phyloP scores from a whole-genome alignment of 2,329 filamentous ascomycete species.

The Calonectria montana region DNA sequence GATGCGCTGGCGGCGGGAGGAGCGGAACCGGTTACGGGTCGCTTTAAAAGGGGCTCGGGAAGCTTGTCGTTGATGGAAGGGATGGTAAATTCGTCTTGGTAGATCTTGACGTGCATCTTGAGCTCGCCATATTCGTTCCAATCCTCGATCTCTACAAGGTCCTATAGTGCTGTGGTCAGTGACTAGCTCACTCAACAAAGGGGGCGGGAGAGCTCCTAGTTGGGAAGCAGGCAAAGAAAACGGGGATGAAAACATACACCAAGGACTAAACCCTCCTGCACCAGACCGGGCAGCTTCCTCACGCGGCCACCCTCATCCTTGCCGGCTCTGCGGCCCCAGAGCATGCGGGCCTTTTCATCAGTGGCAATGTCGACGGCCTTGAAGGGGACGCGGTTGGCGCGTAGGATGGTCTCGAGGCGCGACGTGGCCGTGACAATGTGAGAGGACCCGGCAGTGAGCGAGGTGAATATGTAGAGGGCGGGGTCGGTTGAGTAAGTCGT shows the following conservation, averaged over 20 bases:
- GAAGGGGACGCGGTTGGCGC: conserved; percentile 94
- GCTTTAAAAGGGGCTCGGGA: conserved; percentile 48
- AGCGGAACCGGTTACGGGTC: conserved; percentile 28
- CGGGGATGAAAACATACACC: conserved; percentile 72
- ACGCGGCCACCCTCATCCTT: conserved; percentile 71
- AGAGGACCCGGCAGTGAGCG: conserved; percentile 92
- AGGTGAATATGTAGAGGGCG: conserved; percentile 94
- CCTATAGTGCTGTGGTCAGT: conserved; percentile 62
- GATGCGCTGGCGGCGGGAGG: conserved; percentile 41
- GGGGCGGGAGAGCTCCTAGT: background rate
- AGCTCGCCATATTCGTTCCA: conserved; percentile 99
- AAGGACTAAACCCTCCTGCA: conserved; percentile 87
- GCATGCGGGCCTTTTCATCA: conserved; percentile 86
- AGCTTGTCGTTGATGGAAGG: conserved; percentile 65
- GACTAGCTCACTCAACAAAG: background rate
- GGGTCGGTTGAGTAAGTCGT: conserved; percentile 69
- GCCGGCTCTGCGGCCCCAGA: conserved; percentile 87
- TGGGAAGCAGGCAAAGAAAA: background rate
- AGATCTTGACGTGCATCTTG: conserved; percentile 82
- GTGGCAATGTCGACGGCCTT: conserved; percentile 91
- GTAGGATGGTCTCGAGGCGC: conserved; percentile 94
- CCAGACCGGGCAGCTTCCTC: conserved; percentile 87
- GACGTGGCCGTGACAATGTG: conserved; percentile 97
- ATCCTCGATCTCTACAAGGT: conserved; percentile 93
- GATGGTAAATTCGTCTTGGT: conserved; percentile 71